Conservation (phyloP, 2,329 filamentous ascomycete genomes). For the Blastomyces gilchristii region DNA sequence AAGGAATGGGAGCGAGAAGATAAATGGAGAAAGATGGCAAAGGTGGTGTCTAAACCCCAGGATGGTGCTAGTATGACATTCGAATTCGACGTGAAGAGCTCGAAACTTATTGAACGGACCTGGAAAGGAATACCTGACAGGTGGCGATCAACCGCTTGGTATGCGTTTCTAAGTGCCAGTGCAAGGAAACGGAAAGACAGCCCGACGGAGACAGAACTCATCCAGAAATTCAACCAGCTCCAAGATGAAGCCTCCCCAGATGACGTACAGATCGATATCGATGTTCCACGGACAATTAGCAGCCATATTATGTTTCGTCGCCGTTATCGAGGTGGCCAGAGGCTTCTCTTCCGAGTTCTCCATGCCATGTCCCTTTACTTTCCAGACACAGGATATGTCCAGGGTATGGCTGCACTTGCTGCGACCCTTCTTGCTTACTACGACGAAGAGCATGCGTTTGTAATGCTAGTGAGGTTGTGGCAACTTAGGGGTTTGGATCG, state of each 20-base stretch:
- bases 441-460: slow-evolving; percentile 85
- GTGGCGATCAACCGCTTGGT: slow-evolving; percentile 90
- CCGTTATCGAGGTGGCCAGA: slow-evolving; percentile 83
- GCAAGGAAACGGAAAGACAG: slow-evolving; percentile 55
- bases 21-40: slow-evolving; percentile 60
- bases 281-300: slow-evolving; percentile 89
- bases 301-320: slow-evolving; percentile 94
- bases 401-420: slow-evolving; percentile 91
- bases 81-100: slow-evolving; percentile 70
- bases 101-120: slow-evolving; percentile 80
- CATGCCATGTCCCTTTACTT: slow-evolving; percentile 88
- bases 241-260: slow-evolving; percentile 69
- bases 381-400: slow-evolving; percentile 85
- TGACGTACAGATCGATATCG: slow-evolving; percentile 92
- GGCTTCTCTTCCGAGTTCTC: slow-evolving; percentile 81
- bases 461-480: slow-evolving; percentile 96
- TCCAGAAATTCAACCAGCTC: slow-evolving; percentile 60
- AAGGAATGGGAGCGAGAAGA: slow-evolving; percentile 54
- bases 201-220: slow-evolving; percentile 59
- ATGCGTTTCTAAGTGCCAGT: slow-evolving; percentile 74
- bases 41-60: slow-evolving; percentile 34
- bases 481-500: slow-evolving; percentile 73
- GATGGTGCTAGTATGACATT: slow-evolving; percentile 54
- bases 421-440: slow-evolving; percentile 93
- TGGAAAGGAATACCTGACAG: slow-evolving; percentile 98